Base-by-base conservation (phyloP, 148 eudicot species). In the Rhododendron molle region DNA sequence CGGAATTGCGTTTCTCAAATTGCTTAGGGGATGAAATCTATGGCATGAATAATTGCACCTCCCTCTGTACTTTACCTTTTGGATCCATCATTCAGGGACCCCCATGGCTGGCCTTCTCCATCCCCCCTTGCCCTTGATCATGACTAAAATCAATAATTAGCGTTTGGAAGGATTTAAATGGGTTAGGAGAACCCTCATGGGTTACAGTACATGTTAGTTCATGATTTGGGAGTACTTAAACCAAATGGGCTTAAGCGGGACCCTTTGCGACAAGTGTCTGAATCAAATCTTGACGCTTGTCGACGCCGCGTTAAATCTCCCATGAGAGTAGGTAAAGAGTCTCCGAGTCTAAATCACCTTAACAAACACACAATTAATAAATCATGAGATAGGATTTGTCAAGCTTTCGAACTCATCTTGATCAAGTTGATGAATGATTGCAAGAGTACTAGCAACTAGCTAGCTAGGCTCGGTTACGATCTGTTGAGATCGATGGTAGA, bases 1-100 rank as follows among this genome's bases (percentile, higher is more conserved):
- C 65, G 65, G 65, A 58, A 58, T 83, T 83, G 0, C 15, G 14
- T 26, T 67, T 67, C 34, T 10, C 36, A n/a, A 58, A n/a, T 89
- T 73, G 84, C 72, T 80, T 89, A 71, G 58, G 49, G 87, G 85
- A 88, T 89, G 90, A 88, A 88, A 60, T 88, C 86, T 15, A 89
- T 89, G 81, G 84, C 46, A 76, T 85, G 88, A 88, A 91, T 87
- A 87, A 84, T 88, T 91, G 91, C 82, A 73, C 58, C 82, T 81
- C 14, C 18, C 50, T 86, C 83, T 88, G 87, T 87, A 83, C 84
- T 89, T 88, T 80, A 87, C 85, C 91, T 85, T 84, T 87, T 88
- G 88, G 81, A 83, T 88, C 88, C 85, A 88, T 88, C 87, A 90
- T 88, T 88, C 81, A 67, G 67, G 87, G 88, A 13, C 80, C 83